Conservation (phyloP, 306 rosid species). For the Casuarina glauca region DNA sequence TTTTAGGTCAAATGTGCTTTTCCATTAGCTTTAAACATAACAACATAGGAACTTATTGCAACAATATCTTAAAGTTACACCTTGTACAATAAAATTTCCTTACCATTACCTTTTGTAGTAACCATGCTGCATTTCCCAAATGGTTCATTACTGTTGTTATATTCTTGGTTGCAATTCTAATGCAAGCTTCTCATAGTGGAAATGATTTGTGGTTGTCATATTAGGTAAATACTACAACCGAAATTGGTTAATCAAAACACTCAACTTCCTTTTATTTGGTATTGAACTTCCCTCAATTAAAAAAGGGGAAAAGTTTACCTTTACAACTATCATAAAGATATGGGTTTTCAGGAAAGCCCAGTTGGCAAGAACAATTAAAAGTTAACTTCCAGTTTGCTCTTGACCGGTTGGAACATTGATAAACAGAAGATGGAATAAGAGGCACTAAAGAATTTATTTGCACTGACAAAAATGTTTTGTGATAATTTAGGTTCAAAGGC, state of each 20-base stretch:
- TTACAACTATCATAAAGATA: no score
- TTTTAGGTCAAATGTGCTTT: no score
- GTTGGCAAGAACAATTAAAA: no score
- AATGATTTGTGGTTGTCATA: conserved; percentile 93
- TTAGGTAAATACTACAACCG: conserved; percentile 82
- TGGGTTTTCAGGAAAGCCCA: no score
- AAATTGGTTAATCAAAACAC: conserved; percentile 49
- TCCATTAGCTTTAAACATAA: no score
- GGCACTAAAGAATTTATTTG: no score
- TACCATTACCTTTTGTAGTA: conserved; percentile 49
- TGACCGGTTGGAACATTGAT: no score
- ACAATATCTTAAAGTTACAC: background rate
- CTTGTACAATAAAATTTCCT: conserved; percentile 5
- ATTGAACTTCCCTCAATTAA: conserved; percentile 20
- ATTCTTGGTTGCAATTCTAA: conserved; percentile 74
- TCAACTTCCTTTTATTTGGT: conserved; percentile 85
- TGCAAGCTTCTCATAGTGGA: conserved; percentile 97
- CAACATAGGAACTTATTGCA: no score
- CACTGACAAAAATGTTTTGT: no score
- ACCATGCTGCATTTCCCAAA: conserved; percentile 73
- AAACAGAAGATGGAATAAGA: no score
- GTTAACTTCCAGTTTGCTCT: no score
- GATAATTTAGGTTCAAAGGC: no score
- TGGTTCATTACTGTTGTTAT: conserved; percentile 63
- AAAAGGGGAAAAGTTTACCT: background rate